Evolutionary conservation across 805 yeast genomes (phyloP).

Genomic region (Teunomyces funiuensis): DNA sequence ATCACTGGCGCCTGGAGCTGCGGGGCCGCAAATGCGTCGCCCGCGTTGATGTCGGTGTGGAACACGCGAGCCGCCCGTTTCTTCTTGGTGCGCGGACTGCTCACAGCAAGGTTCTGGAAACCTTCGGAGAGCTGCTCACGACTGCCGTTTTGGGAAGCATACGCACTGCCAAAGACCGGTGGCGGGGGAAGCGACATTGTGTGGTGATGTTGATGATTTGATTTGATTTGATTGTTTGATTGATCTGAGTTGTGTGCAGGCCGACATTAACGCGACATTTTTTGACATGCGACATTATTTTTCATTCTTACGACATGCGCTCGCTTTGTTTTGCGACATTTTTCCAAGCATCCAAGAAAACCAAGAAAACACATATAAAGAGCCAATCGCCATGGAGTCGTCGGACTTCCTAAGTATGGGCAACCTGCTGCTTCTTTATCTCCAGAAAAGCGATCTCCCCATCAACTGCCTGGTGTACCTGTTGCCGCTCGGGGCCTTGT

Average conservation of each 20-base stretch:
- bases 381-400: conserved; percentile 5
- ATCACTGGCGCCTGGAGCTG: background rate
- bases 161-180: conserved; percentile 7
- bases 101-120: conserved; percentile 10
- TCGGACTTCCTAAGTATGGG: conserved; percentile 15
- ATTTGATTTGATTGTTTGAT: background rate
- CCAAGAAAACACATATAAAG: conserved; percentile 5
- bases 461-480: conserved; percentile 41
- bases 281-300: background rate
- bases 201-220: background rate
- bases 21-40: conserved; percentile 1
- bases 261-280: conserved; percentile 3
- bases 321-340: too few species aligned
- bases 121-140: conserved; percentile 6
- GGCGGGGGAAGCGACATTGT: conserved; percentile 11
- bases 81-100: conserved; percentile 18
- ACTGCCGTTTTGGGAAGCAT: conserved; percentile 5
- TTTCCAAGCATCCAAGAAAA: conserved; percentile 6
- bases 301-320: background rate
- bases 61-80: conserved; percentile 33
- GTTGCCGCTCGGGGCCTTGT: conserved; percentile 33
- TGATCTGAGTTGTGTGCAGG: background rate
- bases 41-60: conserved; percentile 25
- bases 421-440: conserved; percentile 18
- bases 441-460: conserved; percentile 18